Evolutionary conservation across 2,329 filamentous ascomycete species (phyloP), one percentile per base, ranked within the genome.

Genomic region (Aureobasidium sp.): DNA sequence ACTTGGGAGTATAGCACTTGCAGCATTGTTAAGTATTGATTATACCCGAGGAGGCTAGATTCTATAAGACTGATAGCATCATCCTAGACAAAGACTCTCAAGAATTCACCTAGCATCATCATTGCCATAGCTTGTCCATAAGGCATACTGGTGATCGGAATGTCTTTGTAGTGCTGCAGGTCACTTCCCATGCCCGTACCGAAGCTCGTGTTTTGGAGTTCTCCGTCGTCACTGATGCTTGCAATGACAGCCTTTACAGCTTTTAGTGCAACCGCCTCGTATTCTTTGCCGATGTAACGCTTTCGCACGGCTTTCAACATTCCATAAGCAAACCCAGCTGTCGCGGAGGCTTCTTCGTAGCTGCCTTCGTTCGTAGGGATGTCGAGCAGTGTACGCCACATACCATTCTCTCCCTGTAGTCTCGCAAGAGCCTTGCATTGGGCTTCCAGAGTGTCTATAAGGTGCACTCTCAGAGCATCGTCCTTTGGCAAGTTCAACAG

Each of bases 101-200:
- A 71, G 67, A 87, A 89, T 74, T 93, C 89, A 0, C 87, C 88
- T 66, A 92, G 72, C 0, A 87, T 86, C 86, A 92, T 91, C 65
- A 92, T 90, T 0, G 87, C 89, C 89, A 92, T 92, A 0, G 88
- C 87, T 72, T 92, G 89, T 0, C 89, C 89, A 68, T 92, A 92
- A 7, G 89, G 89, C 89, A 92, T 93, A 67, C 86, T 87, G 2
- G 89, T 93, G 65, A 87, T 75, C 1, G 85, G 81, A 63, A 93
- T 92, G 65, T 89, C 83, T 73, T 88, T 87, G 70, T 93, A 92
- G 72, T 90, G 87, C 74, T 92, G 83, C 70, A 92, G 72, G 63
- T 82, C 81, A 66, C 84, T 79, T 0, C 89, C 89, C 88, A 93
- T 92, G 0, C 79, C 87, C 0, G 89, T 93, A 0, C 89, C 89